Evolutionary conservation across 805 yeast species (phyloP), one percentile per base, ranked within the genome.

Genomic region (Pichia scutulata): DNA sequence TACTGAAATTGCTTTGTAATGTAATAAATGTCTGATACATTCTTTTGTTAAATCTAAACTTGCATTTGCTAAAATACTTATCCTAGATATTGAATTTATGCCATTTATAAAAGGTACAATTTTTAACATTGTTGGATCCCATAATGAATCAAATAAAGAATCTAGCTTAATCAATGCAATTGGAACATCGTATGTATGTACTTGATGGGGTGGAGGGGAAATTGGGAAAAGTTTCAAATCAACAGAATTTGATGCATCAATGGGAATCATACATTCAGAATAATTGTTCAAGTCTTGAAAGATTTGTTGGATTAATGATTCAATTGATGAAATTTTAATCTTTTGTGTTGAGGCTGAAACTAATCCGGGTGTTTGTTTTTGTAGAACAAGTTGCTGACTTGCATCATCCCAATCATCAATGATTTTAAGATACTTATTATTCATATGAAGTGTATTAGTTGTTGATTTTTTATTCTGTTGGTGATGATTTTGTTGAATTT

Each of bases 91-190:
- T 7, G 93, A 86, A 63, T 92, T 92, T 45, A 89, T 73, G 1
- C 99, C 99, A 60, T 93, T 81, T 46, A 93, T 88, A 57, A 74
- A 85, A 0, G 97, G 96, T 12, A 88, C 68, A 23, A 93, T 86
- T 57, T 86, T 84, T 43, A 89, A 72, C 93, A 93, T 85, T 2
- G 98, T 92, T 1, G 97, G 97, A 66, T 93, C 99, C 97, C 99
- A 93, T 59, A 86, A 84, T 9, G 86, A 84, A 65, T 93, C 99
- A 41, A 88, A 82, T 54, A 93, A 72, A 39, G 77, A 70, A 26
- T 76, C 75, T 33, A 93, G 69, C 47, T 82, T 81, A 1, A 93
- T 96, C 0, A 92, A 83, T n/a, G 95, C 80, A 6, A 90, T 79
- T 0, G 99, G 99, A 0, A 93, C 99, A 64, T 92, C 96, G 58